Evolutionary conservation across 495 filamentous ascomycete species (phyloP).

Genomic region (Xylaria nigripes): DNA sequence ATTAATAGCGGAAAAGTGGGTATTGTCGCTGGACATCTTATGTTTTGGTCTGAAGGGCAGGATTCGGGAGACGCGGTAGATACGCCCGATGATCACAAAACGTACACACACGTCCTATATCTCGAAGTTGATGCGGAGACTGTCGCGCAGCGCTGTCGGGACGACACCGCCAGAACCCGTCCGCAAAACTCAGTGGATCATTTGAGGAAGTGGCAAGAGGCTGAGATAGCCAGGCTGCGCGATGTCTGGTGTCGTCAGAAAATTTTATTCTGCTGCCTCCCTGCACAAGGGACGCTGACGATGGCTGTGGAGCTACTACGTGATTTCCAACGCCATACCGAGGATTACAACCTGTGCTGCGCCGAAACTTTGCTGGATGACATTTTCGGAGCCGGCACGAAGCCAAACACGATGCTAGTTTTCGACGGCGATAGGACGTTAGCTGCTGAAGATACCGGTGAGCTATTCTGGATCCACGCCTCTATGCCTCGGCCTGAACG

Average conservation of each 20-base stretch:
- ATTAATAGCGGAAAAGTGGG: conserved; percentile 28
- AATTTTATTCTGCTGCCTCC: conserved; percentile 41
- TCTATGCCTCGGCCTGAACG: conserved; percentile 7
- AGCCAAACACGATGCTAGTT: conserved; percentile 39
- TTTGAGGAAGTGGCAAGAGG: conserved; percentile 45
- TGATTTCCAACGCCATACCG: conserved; percentile 36
- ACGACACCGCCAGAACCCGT: conserved; percentile 37
- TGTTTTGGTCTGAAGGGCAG: conserved; percentile 48
- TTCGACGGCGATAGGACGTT: conserved; percentile 56
- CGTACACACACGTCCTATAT: conserved; percentile 57
- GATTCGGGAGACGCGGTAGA: conserved; percentile 26
- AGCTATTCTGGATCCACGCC: conserved; percentile 43
- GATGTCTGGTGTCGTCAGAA: conserved; percentile 37
- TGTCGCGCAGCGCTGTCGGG: conserved; percentile 27
- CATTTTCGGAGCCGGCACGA: conserved; percentile 13
- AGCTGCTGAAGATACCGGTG: conserved; percentile 45
- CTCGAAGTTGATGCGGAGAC: conserved; percentile 37
- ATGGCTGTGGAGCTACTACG: conserved; percentile 24
- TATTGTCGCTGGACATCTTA: conserved; percentile 53
- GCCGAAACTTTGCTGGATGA: conserved; percentile 37
- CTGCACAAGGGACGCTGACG: conserved; percentile 6
- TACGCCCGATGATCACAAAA: conserved; percentile 41
- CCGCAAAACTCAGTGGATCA: conserved; percentile 29
- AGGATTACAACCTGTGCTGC: conserved; percentile 32
- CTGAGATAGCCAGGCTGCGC: conserved; percentile 43